Base-by-base conservation (phyloP, 768 basidiomycete species). In the Kwoniella bestiolae region DNA sequence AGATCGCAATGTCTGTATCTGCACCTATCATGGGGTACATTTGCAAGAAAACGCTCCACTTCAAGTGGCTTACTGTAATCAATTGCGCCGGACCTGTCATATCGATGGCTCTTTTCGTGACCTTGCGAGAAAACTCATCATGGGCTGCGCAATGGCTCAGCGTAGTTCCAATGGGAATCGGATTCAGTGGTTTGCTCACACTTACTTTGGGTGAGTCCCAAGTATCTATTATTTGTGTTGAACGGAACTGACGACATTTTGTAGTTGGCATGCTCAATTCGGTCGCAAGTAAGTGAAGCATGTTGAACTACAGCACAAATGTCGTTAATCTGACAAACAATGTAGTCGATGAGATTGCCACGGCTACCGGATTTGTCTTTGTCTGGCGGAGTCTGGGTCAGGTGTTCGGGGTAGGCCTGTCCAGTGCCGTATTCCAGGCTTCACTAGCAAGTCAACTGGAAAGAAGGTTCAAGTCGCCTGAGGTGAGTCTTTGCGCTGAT, bases 331-430 rank as follows among this genome's bases (percentile, higher is more conserved):
- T n/a, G n/a, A n/a, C n/a, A n/a, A n/a, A 16, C n/a, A 45, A 47
- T 23, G 47, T 28, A 67, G 66, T 49, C 21, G 31, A 59, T 29
- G 60, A 67, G 50, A 58, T 63, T 16, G 66, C 66, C 12, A 63
- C 53, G 16, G 66, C 66, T 11, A 62, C 66, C 11, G 66, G 66
- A 18, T 67, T 62, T 35, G 60, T 59, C 5, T 67, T 67, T 41
- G 61, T 67, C 25, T 67, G 57, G 50, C 60, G 66, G 7, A 62
- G 60, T 29, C 32, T 67, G 2, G 66, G 66, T 6, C 66, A 67
- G 29, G 66, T 67, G 1, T 62, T 61, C 47, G 66, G 66, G 3
- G 66, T 67, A n/a, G 66, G 60, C 2, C 47, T 67, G 14, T 67
- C 66, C 9, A 63, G 66, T 16, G 66, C 66, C 18, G 56, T 67